Base-by-base conservation (phyloP, 1,284 basidiomycete genomes). In the Ceratobasidium sp. region DNA sequence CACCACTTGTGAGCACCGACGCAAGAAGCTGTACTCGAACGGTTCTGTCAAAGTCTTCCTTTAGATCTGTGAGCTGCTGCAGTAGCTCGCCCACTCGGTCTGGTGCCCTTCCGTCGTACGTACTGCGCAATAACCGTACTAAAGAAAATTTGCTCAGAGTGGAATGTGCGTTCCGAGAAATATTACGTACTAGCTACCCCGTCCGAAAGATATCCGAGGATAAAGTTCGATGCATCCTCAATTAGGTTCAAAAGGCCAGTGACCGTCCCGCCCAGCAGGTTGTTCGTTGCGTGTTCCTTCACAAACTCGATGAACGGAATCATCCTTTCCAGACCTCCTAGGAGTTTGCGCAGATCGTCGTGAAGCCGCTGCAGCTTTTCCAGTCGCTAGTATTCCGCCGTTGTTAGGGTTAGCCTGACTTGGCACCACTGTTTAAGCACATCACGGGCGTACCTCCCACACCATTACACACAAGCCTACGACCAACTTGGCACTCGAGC, bases 21-120 rank as follows among this genome's bases (percentile, higher is more conserved):
- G 35, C 49, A 7, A 63, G n/a, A 14, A 35, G 46, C 44, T 63
- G 44, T 1, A 21, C 26, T n/a, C 49, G 61, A 21, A 63, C 32
- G 14, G 44, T 46, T 28, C 61, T 49, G 32, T 63, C 61, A 50
- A 63, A 63, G 28, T 63, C 61, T 16, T 63, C 61, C n/a, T 63
- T 49, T 1, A 63, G 47, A 2, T 50, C 46, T 1, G 5, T 21
- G 26, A 63, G 38, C 23, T 28, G 43, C 21, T n/a, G 11, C 23
- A 63, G 9, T 7, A 63, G 32, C 1, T 14, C 16, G 30, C 23
- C 32, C 8, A 63, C 23, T n/a, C 46, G 61, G 18, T 49, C 46
- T 7, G 44, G 14, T 9, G 46, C 61, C 5, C 30, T 50, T 7
- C 32, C 32, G 46, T n/a, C 30, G 16, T 32, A 13, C 6, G 26